Evolutionary conservation across 805 yeast species (phyloP).

Genomic region (Saccharomycopsis capsularis): DNA sequence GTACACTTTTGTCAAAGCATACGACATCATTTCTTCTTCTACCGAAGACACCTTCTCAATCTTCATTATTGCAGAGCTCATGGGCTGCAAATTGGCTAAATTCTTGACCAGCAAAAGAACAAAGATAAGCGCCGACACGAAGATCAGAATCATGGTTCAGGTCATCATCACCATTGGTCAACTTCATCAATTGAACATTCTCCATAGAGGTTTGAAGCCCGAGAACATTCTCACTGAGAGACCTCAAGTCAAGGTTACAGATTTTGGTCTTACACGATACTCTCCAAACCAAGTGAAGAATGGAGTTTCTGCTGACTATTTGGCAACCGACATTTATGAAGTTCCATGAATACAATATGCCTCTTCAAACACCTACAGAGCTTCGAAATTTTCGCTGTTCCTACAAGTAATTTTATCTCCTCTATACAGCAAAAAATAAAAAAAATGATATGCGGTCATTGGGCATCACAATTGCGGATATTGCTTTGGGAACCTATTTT

Average conservation of each 20-base stretch:
- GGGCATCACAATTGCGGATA: no score
- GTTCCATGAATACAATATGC: no score
- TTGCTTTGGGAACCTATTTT: no score
- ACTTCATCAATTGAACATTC: slow-evolving; percentile 5
- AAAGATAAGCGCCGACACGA: no score
- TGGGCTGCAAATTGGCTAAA: no score
- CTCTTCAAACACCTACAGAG: slow-evolving; percentile 34
- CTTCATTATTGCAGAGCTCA: no score
- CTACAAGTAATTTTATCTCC: neutral
- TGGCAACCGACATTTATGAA: neutral
- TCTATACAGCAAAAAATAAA: no score
- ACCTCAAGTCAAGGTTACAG: slow-evolving; percentile 55
- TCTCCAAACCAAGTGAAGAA: neutral
- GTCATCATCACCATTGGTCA: neutral
- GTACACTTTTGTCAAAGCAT: no score
- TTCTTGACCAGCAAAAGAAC: no score
- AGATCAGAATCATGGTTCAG: neutral
- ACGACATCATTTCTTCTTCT: no score
- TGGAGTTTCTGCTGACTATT: neutral
- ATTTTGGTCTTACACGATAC: slow-evolving; percentile 65
- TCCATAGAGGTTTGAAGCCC: slow-evolving; percentile 84
- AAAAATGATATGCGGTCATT: no score
- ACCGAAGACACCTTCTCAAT: no score
- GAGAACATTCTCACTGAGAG: slow-evolving; percentile 64
- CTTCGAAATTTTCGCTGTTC: slow-evolving; percentile 96